These are phyloP conservation scores for Phytophthora uliginosa DNA, from an alignment of 352 stramenopile species.

Conservation along the genomic window DNA sequence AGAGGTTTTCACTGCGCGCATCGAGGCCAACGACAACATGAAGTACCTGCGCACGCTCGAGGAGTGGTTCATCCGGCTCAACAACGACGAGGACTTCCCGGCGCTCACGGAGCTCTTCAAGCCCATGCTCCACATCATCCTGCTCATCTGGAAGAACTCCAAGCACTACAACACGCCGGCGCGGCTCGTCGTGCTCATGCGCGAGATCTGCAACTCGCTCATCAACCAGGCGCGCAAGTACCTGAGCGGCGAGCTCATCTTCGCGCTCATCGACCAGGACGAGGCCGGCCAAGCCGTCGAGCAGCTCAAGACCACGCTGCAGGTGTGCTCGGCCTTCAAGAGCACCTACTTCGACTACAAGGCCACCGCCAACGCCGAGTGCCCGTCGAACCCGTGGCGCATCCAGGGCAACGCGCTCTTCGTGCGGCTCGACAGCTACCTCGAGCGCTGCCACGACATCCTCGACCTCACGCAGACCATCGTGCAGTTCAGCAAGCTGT, in stretches of 20 bases:
- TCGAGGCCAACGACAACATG: slow-evolving; percentile 99
- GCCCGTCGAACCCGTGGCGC: slow-evolving; percentile 97
- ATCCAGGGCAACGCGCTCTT: slow-evolving; percentile 99
- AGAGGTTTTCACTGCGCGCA: slow-evolving; percentile 96
- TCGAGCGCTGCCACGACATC: slow-evolving; percentile 98
- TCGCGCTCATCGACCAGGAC: slow-evolving; percentile 97
- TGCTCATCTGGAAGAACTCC: slow-evolving; percentile 99
- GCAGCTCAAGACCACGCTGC: slow-evolving; percentile 95
- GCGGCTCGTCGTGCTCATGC: slow-evolving; percentile 97
- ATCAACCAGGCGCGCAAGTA: slow-evolving; percentile 96
- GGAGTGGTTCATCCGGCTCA: slow-evolving; percentile 97
- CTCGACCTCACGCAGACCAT: slow-evolving; percentile 98
- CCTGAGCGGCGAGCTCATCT: slow-evolving; percentile 96
- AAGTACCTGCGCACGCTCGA: slow-evolving; percentile 98
- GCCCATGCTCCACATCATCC: slow-evolving; percentile 98
- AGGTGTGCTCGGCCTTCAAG: slow-evolving; percentile 98
- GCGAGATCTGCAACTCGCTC: slow-evolving; percentile 98
- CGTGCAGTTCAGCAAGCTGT: slow-evolving; percentile 98
- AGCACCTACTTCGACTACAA: slow-evolving; percentile 99
- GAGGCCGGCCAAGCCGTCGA: slow-evolving; percentile 95
- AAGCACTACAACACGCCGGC: slow-evolving; percentile 99
- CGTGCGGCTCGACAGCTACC: slow-evolving; percentile 97
- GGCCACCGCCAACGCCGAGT: slow-evolving; percentile 96
- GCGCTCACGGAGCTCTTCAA: slow-evolving; percentile 96
- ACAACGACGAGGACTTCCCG: slow-evolving; percentile 96